Evolutionary conservation across 2,329 filamentous ascomycete species (phyloP), one percentile per base, ranked within the genome.

Genomic region (Calonectria honghensis): DNA sequence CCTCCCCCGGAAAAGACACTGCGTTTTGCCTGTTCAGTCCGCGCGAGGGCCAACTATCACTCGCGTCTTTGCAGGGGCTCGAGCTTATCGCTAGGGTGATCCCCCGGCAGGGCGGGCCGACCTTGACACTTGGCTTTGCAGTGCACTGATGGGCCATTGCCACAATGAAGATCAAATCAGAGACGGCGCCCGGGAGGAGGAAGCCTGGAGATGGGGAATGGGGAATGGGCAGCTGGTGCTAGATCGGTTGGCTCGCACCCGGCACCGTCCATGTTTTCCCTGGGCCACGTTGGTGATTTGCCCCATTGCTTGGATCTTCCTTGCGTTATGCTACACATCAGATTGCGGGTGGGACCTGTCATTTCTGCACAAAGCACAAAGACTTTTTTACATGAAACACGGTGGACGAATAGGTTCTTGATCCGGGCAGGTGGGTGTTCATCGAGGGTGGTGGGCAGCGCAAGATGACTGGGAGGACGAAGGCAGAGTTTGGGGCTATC

Each of bases 91-190:
- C 61, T 29, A 27, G 39, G 18, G 39, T 24, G 11, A 4, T 24
- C 57, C 31, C 37, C 41, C 48, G 59, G 68, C 27, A 70, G n/a
- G 29, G 59, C 68, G 59, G 68, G 68, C 59, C 59, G 68, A 65
- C 50, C 51, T 64, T 65, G 59, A 39, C 50, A 57, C 27, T 45
- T 45, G 51, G 27, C 35, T 45, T n/a, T 51, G 41, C 32, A 45
- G 50, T 14, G 51, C 51, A 63, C 13, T 63, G 51, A 68, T 57
- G 66, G 48, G 9, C 48, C 45, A 48, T 31, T 35, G 41, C 24
- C 32, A 27, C 39, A n/a, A 48, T 29, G 65, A 14, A 39, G 39
- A 61, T 68, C 29, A 68, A 59, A 48, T 41, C 52, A 50, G 37
- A 27, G 29, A 29, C 29, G 24, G 9, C 14, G 14, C 32, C 27